Base-by-base conservation (phyloP, 805 yeast species). In the Kazachstania kunashirensis region DNA sequence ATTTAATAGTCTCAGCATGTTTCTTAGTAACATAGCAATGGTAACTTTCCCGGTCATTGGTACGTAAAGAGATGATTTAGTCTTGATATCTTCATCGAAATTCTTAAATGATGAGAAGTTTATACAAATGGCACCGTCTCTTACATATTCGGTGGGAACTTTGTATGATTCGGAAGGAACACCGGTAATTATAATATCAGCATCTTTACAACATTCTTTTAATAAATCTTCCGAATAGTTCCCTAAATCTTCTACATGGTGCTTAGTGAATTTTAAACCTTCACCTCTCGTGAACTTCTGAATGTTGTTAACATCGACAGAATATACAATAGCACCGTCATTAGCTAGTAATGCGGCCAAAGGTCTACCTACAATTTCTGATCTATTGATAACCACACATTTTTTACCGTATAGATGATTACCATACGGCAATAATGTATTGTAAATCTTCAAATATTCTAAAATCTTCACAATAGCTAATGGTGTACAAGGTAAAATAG, bases 31-130 rank as follows among this genome's bases (percentile, higher is more conserved):
- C 96, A 92, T 92, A 41, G 95, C 75, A 43, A 92, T 88, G 26
- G 98, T 92, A 24, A 92, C 97, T 61, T 92, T 92, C 13, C 98
- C 98, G 21, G 86, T 84, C 53, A 85, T 80, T 13, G 98, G 97
- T 24, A 92, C 96, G 55, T 89, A 92, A 30, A 92, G 65, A 1
- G 95, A 79, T 6, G 98, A 97, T 48, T 73, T 79, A 36, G 71
- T 71, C 63, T 89, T 89, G 40, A 92, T 83, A 38, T 73, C 79
- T 17, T 82, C 89, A 44, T 72, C 68, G 58, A 92, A 92, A 65
- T 92, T 92, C 69, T 84, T 84, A 39, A 78, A 81, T 46, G 92
- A 80, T 9, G 95, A 76, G 53, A 89, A 89, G 61, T 92, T 92
- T 41, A 92, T 77, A 52, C 85, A 84, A 12, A 83, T 84, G 14